These are phyloP conservation scores for Blastobotrys chiropterorum DNA, from an alignment of 805 yeast species.

Conservation along the genomic window DNA sequence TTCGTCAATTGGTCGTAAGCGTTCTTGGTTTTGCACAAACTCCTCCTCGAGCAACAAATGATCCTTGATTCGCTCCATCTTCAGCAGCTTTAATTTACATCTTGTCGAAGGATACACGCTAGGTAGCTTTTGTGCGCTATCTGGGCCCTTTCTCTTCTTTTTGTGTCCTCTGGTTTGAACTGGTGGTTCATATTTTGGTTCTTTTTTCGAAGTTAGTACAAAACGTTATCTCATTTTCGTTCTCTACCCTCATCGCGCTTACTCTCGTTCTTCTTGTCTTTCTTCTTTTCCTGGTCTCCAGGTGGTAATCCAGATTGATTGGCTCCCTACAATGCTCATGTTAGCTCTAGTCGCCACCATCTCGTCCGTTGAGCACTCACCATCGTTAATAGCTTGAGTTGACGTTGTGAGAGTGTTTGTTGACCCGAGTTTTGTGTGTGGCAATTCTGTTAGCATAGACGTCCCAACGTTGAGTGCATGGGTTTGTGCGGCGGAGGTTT, in stretches of 20 bases:
- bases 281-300: slow-evolving; percentile 28
- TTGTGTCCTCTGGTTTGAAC: slow-evolving; percentile 92
- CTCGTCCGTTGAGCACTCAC: not conserved
- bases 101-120: slow-evolving; percentile 86
- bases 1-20: slow-evolving; percentile 92
- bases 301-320: slow-evolving; percentile 8
- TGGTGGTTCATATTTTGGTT: slow-evolving; percentile 98
- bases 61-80: slow-evolving; percentile 94
- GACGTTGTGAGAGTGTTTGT: too few species aligned
- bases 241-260: slow-evolving; percentile 11
- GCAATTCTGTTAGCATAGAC: too few species aligned
- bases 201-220: slow-evolving; percentile 46
- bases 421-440: too few species aligned
- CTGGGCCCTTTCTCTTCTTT: slow-evolving; percentile 79
- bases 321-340: slow-evolving; percentile 3
- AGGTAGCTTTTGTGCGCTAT: slow-evolving; percentile 83
- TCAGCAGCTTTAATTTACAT: slow-evolving; percentile 82
- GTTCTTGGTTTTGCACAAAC: slow-evolving; percentile 90
- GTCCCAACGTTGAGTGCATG: too few species aligned
- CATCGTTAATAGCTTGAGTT: not conserved
- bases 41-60: slow-evolving; percentile 92
- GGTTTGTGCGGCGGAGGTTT: too few species aligned
- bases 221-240: not conserved
- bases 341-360: not conserved
- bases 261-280: slow-evolving; percentile 30